Conservation (phyloP, 805 yeast genomes). For the Kregervanrija delftensis region DNA sequence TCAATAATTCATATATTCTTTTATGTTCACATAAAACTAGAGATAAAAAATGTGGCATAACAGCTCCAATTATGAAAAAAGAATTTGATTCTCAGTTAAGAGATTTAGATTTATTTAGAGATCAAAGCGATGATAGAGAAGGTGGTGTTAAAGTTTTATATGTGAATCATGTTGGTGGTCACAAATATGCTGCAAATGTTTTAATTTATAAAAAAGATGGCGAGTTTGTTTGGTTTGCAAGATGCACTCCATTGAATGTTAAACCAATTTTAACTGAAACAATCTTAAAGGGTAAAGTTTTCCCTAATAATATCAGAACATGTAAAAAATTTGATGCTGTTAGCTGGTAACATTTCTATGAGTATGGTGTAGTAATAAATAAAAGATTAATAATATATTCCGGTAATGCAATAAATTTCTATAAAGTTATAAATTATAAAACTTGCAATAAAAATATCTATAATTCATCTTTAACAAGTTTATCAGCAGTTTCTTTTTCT, state of each 20-base stretch:
- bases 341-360: conserved; percentile 36
- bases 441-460: neutral
- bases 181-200: conserved; percentile 88
- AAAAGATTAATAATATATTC: neutral
- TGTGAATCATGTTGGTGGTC: conserved; percentile 92
- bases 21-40: conserved; percentile 87
- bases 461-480: conserved; percentile 10
- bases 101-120: conserved; percentile 67
- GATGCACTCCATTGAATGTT: conserved; percentile 73
- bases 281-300: conserved; percentile 58
- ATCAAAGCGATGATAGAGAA: conserved; percentile 64
- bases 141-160: conserved; percentile 67
- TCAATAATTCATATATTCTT: conserved; percentile 45
- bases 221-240: conserved; percentile 82
- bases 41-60: conserved; percentile 88
- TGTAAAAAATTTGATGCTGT: conserved; percentile 47
- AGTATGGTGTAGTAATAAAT: neutral
- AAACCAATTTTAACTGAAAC: conserved; percentile 72
- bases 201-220: conserved; percentile 68
- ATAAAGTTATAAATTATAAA: too few species aligned
- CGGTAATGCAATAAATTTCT: too few species aligned
- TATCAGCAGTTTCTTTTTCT: neutral
- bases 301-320: conserved; percentile 62
- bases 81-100: conserved; percentile 70
- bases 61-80: conserved; percentile 84